Evolutionary conservation across 768 basidiomycete genomes (phyloP).

Genomic region (Tephrocybe sp.): DNA sequence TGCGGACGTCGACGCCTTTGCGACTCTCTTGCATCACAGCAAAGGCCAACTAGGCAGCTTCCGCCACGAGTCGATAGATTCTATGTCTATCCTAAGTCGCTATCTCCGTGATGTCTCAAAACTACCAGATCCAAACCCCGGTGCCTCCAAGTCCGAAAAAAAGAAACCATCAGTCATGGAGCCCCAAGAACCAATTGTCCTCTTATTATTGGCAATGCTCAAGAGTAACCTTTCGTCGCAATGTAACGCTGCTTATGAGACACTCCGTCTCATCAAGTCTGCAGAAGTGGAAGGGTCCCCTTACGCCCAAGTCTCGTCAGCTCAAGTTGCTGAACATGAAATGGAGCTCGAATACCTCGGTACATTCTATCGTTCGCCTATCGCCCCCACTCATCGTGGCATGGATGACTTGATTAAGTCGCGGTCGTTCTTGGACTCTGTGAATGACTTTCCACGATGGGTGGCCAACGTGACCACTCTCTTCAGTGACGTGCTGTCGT

Average conservation of each 20-base stretch:
- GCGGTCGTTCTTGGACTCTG: constrained; percentile 34
- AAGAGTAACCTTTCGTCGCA: constrained; percentile 45
- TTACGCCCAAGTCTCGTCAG: constrained; percentile 29
- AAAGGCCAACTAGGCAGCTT: constrained; percentile 64
- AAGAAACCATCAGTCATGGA: no score
- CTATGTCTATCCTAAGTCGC: constrained; percentile 40
- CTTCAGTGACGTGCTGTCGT: constrained; percentile 57
- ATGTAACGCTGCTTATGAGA: constrained; percentile 58
- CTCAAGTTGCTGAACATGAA: constrained; percentile 41
- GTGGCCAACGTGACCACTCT: constrained; percentile 54
- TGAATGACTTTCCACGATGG: constrained; percentile 60
- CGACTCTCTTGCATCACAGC: constrained; percentile 55
- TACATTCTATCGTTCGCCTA: constrained; percentile 38
- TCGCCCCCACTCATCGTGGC: constrained; percentile 26
- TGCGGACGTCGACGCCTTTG: constrained; percentile 72
- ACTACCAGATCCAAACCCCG: background rate
- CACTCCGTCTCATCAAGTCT: constrained; percentile 58
- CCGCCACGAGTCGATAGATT: constrained; percentile 44
- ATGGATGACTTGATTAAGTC: constrained; percentile 37
- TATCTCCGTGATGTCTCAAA: constrained; percentile 29
- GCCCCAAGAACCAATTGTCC: constrained; percentile 46
- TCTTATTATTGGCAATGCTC: constrained; percentile 56
- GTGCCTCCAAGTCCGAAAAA: background rate
- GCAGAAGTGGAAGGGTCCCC: constrained; percentile 31
- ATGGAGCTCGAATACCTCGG: constrained; percentile 48